Evolutionary conservation across 108 stramenopile genomes (phyloP).

Genomic region (Licmophora abbreviata): DNA sequence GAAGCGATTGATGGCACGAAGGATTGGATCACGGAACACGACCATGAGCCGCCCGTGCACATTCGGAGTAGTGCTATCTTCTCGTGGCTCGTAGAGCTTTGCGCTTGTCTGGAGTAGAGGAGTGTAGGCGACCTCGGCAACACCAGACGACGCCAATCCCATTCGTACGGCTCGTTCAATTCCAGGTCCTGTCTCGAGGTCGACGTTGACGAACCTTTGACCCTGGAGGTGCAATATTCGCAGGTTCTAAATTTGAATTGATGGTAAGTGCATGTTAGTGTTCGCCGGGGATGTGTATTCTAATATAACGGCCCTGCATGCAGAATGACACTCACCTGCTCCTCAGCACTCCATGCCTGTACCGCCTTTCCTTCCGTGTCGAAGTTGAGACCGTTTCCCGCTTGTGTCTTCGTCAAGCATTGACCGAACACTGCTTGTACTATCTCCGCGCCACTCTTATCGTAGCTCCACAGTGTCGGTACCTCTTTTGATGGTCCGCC

Average conservation of each 20-base stretch:
- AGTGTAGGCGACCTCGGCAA: slow-evolving; percentile 17
- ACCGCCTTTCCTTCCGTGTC: neutral
- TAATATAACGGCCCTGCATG: too few relatives aligned
- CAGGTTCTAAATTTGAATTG: too few relatives aligned
- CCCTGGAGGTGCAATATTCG: too few relatives aligned
- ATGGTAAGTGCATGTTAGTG: too few relatives aligned
- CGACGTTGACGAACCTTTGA: slow-evolving; percentile 27
- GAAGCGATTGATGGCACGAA: slow-evolving; percentile 1
- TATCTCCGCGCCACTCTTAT: neutral
- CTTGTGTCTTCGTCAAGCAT: neutral
- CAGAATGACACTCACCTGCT: too few relatives aligned
- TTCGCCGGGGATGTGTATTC: too few relatives aligned
- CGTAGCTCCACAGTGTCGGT: neutral
- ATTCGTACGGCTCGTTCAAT: slow-evolving; percentile 19
- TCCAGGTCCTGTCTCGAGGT: slow-evolving; percentile 20
- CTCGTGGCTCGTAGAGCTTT: neutral
- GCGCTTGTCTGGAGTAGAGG: neutral
- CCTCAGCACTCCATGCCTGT: too few relatives aligned
- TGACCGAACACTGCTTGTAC: neutral
- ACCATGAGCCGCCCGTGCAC: slow-evolving; percentile 1
- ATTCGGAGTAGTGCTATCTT: neutral
- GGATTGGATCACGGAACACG: slow-evolving; percentile 1
- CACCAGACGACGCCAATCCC: slow-evolving; percentile 10
- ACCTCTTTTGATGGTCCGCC: neutral
- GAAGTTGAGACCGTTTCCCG: neutral